phyloP scores from a whole-genome alignment of 1,284 basidiomycete species.

The Apiotrichum porosum region DNA sequence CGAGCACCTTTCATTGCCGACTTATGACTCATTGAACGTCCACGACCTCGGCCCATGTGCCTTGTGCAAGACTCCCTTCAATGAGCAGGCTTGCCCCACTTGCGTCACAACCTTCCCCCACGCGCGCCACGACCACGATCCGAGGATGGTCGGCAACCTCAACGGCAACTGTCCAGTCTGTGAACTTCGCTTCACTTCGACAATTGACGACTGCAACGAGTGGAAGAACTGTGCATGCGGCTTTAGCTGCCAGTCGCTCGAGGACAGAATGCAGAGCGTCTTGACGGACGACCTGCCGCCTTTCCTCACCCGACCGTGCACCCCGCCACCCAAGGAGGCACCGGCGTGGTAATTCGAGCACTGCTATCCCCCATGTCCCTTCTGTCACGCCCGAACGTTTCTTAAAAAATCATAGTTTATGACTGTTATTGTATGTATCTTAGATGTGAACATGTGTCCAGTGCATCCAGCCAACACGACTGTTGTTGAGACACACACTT shows the following conservation, averaged over 20 bases:
- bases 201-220: conserved; percentile 1
- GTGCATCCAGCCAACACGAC: no score
- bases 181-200: neutral
- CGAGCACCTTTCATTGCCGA: conserved; percentile 1
- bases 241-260: conserved; percentile 2
- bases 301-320: no score
- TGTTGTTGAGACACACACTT: no score
- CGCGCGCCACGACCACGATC: conserved; percentile 19
- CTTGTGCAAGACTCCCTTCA: conserved; percentile 7
- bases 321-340: no score
- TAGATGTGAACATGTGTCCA: no score
- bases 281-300: neutral
- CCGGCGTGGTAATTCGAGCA: no score
- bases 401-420: no score
- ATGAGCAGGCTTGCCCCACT: conserved; percentile 12
- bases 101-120: conserved; percentile 16
- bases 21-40: neutral
- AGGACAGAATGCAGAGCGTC: conserved; percentile 1
- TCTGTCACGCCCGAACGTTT: no score
- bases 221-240: conserved; percentile 21
- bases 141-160: conserved; percentile 15
- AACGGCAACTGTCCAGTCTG: conserved; percentile 22
- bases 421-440: no score
- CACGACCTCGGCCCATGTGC: conserved; percentile 4
- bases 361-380: no score